Evolutionary conservation across 768 basidiomycete species (phyloP), one percentile per base, ranked within the genome.

Genomic region (Leccinellum luteum): DNA sequence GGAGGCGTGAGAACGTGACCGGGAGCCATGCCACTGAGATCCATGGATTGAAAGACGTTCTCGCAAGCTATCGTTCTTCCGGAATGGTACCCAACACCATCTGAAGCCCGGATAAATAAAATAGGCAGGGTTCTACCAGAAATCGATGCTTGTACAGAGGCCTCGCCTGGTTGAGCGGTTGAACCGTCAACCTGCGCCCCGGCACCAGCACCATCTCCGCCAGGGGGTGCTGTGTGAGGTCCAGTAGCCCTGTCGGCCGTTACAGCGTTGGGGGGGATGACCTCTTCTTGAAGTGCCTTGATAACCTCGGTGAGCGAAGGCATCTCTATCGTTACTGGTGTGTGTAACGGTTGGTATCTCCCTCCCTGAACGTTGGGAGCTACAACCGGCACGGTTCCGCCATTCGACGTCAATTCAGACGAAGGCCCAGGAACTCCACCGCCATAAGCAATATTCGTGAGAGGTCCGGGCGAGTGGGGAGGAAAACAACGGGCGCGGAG

Each of bases 51-150:
- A 72, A 90, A 89, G 17, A 89, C 81, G 66, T 89, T 89, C 69
- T 93, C 91, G 68, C 89, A 90, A 17, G 89, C 81, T 57, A 94
- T 85, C 44, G 87, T 89, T 60, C 90, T 83, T 35, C 91, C 91
- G 21, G 92, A 92, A 69, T 92, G 90, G 70, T 92, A 94, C 4
- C 92, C 92, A 30, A 93, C 85, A n/a, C 92, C 90, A 64, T 94
- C 92, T 43, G 77, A 82, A 15, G 87, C 78, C 31, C 92, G 85
- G 56, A 94, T 92, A 68, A 94, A 93, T 38, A 94, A 70, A 62
- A 94, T 67, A 0, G 92, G 92, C 5, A 94, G 76, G 61, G 80
- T 89, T 52, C 87, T 83, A 8, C 87, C 86, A 3, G 83, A 69
- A 49, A 90, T 82, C n/a, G 83, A 75, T 30, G 83, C 66, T 45